These are phyloP conservation scores for Amesomyces nigricolor DNA, from an alignment of 2,329 filamentous ascomycete genomes.

Conservation along the genomic window DNA sequence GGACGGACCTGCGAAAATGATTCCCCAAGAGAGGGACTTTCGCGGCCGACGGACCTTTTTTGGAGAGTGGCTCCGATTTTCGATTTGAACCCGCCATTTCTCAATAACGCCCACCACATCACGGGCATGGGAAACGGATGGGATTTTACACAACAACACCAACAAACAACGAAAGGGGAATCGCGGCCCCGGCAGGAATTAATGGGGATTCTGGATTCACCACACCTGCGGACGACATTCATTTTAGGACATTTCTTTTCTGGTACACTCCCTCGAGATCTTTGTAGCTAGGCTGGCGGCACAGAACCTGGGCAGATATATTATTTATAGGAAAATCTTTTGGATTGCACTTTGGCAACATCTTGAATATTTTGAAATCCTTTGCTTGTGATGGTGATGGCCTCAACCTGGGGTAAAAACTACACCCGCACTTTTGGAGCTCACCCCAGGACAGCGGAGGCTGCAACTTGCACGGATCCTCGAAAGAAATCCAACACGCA, in stretches of 20 bases:
- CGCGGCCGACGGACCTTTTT: not conserved
- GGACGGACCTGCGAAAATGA: not conserved
- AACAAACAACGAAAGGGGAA: not conserved
- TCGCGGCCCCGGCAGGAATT: not conserved
- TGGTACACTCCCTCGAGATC: not conserved
- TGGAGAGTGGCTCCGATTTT: too few species aligned
- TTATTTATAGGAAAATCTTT: not conserved
- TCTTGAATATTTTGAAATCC: not conserved
- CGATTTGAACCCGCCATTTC: not conserved
- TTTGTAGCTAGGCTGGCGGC: slow-evolving; percentile 15
- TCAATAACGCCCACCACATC: not conserved
- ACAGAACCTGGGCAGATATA: slow-evolving; percentile 11
- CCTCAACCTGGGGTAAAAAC: too few species aligned
- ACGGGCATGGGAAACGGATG: not conserved
- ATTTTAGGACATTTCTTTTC: not conserved
- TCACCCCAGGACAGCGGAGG: too few species aligned
- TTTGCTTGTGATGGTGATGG: not conserved
- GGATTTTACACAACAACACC: not conserved
- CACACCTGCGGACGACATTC: slow-evolving; percentile 7
- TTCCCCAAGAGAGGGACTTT: slow-evolving; percentile 1
- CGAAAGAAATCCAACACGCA: too few species aligned
- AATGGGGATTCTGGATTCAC: slow-evolving; percentile 1
- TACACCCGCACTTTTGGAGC: too few species aligned
- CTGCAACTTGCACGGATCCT: too few species aligned
- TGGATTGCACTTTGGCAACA: not conserved